Evolutionary conservation across 169 alveolate genomes (phyloP), one percentile per base, ranked within the genome.

Genomic region (Cyclospora cayetanensis): DNA sequence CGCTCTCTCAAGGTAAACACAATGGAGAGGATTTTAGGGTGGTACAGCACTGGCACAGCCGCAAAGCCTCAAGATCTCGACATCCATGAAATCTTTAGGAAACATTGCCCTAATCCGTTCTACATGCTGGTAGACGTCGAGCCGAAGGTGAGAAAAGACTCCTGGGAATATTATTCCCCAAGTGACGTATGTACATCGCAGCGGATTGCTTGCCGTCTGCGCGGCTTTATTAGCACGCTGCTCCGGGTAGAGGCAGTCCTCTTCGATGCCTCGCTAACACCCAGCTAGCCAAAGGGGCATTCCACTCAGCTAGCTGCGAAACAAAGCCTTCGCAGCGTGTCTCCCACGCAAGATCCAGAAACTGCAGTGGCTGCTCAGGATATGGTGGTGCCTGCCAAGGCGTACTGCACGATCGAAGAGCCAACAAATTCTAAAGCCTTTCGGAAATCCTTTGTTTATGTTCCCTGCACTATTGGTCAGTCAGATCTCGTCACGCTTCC

Each of bases 1-100:
- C 25, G 31, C 39, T 80, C 20, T 34, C 34, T 1, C 4, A 65
- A 92, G 95, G 94, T 94, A 79, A 92, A 91, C 63, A 84, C 93
- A 25, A 97, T 97, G 93, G 99, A 99, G 94, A 96, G 97, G 95
- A 97, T 99, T 43, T 97, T 99, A 29, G 99, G 99, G 15, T 99
- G 99, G 99, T 99, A 99, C 95, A 96, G 99, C 39, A 98, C 99
- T 50, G 99, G 99, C 11, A 99, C 99, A 0, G 97, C 97, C 93
- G 98, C 98, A 86, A 98, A 98, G 91, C 97, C 99, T 22, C 98
- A 98, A 39, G 99, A 99, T 95, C 96, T 99, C 86, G 98, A 98
- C 87, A 98, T 99, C 65, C 99, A 99, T 94, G 99, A 99, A 94
- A 96, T 98, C 25, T 98, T 98, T 94, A 90, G 95, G 41, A 70